Percentiles rank a stretch among this genome's conserved stretches.
phyloP scores from a whole-genome alignment of 2,329 filamentous ascomycete genomes.

The Clarireedia paspali region DNA sequence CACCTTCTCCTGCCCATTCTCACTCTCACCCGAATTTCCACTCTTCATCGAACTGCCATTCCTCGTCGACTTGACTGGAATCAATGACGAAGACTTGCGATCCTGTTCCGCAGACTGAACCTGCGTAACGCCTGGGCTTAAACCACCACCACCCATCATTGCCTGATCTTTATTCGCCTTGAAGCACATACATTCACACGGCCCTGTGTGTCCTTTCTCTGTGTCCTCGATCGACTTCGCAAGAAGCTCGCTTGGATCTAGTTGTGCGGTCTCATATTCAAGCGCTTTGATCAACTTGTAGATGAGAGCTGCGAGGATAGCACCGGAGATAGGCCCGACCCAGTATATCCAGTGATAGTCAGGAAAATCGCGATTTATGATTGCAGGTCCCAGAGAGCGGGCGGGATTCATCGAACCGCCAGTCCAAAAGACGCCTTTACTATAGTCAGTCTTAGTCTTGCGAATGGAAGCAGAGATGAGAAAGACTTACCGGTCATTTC shows the following conservation, averaged over 20 bases:
- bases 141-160: background rate
- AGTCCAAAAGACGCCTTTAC: conserved; percentile 37
- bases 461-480: no score
- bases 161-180: background rate
- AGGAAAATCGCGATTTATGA: conserved; percentile 34
- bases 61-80: background rate
- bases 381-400: conserved; percentile 39
- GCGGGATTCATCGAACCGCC: conserved; percentile 41
- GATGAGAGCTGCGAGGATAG: conserved; percentile 40
- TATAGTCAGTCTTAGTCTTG: background rate
- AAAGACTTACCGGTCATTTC: conserved; percentile 30
- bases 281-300: conserved; percentile 45
- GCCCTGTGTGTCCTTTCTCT: conserved; percentile 6
- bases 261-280: conserved; percentile 38
- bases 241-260: background rate
- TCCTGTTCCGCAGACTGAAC: background rate
- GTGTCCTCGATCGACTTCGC: background rate
- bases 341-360: conserved; percentile 42
- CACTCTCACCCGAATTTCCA: background rate
- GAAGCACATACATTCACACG: conserved; percentile 9
- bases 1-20: background rate
- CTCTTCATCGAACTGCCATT: background rate
- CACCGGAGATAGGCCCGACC: conserved; percentile 43
- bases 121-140: background rate
- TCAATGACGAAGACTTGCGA: background rate